Percentiles rank a stretch among this genome's conserved stretches.
These are phyloP conservation scores for Xylaria sp. DNA, from an alignment of 2,329 filamentous ascomycete genomes.

Conservation along the genomic window DNA sequence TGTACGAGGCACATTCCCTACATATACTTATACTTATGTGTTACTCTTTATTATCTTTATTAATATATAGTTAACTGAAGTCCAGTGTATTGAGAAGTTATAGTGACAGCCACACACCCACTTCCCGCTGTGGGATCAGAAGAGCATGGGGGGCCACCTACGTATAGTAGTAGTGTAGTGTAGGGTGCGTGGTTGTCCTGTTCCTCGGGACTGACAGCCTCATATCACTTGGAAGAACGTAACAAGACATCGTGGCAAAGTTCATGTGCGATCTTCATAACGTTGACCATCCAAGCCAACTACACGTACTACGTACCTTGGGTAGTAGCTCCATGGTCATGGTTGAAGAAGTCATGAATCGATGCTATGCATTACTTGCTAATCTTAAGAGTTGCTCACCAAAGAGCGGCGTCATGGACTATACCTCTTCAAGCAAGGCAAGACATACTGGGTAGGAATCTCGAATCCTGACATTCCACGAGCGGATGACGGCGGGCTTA, in stretches of 20 bases:
- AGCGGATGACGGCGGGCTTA: slow-evolving; percentile 10
- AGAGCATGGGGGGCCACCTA: neutral
- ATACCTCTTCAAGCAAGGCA: slow-evolving; percentile 10
- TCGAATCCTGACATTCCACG: slow-evolving; percentile 21
- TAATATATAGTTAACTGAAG: no score
- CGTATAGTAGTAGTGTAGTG: neutral
- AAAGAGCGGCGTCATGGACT: neutral
- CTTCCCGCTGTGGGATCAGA: neutral
- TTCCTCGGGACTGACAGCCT: slow-evolving; percentile 4
- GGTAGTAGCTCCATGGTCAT: neutral
- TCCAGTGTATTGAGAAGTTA: neutral
- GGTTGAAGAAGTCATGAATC: no score
- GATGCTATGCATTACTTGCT: neutral
- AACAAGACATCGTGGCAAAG: neutral
- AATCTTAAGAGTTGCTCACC: neutral
- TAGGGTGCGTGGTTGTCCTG: neutral
- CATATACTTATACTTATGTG: no score
- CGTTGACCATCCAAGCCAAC: neutral
- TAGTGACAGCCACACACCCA: slow-evolving; percentile 1
- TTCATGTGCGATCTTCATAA: neutral
- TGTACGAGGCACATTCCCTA: neutral
- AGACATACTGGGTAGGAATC: neutral
- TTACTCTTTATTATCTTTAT: no score
- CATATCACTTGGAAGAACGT: neutral
- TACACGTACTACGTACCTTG: no score